A percentile compares a stretch with the other conserved stretches of the same genome.
Conservation (phyloP, 2,329 filamentous ascomycete genomes). For the Fusarium papillatum region DNA sequence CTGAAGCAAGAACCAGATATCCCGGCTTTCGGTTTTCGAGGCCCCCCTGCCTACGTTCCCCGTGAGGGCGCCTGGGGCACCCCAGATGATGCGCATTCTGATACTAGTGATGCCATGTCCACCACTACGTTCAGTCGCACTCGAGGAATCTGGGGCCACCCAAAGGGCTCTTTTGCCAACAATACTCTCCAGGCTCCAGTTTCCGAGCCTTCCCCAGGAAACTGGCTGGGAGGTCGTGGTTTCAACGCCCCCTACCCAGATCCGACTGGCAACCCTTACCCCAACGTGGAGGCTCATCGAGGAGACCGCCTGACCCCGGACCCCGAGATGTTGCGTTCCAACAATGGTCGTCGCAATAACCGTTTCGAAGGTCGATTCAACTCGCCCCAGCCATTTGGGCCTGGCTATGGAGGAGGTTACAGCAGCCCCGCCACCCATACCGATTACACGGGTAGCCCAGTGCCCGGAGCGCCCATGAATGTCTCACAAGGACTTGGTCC, state of each 20-base stretch:
- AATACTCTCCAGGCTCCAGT: slow-evolving; percentile 52
- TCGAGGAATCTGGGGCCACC: slow-evolving; percentile 69
- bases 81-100: slow-evolving; percentile 68
- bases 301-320: slow-evolving; percentile 63
- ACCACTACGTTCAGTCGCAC: slow-evolving; percentile 65
- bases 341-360: slow-evolving; percentile 58
- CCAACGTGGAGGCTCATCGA: slow-evolving; percentile 56
- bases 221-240: slow-evolving; percentile 61
- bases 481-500: slow-evolving; percentile 51
- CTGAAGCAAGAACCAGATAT: slow-evolving; percentile 64
- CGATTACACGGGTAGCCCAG: slow-evolving; percentile 52
- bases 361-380: slow-evolving; percentile 62
- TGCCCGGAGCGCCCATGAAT: slow-evolving; percentile 50
- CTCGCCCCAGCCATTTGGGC: slow-evolving; percentile 49
- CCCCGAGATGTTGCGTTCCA: slow-evolving; percentile 60
- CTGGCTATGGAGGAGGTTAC: slow-evolving; percentile 53
- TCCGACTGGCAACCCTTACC: slow-evolving; percentile 47
- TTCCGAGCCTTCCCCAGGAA: slow-evolving; percentile 50
- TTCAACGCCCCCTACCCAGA: slow-evolving; percentile 58
- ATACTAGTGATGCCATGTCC: slow-evolving; percentile 68
- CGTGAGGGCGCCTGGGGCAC: slow-evolving; percentile 65
- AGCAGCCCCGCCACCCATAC: slow-evolving; percentile 50
- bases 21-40: slow-evolving; percentile 36
- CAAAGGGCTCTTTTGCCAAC: slow-evolving; percentile 56
- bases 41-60: slow-evolving; percentile 35